Percentiles rank a stretch among this genome's conserved stretches.
phyloP scores from a whole-genome alignment of 805 yeast genomes.

The Ascoidea tarda region DNA sequence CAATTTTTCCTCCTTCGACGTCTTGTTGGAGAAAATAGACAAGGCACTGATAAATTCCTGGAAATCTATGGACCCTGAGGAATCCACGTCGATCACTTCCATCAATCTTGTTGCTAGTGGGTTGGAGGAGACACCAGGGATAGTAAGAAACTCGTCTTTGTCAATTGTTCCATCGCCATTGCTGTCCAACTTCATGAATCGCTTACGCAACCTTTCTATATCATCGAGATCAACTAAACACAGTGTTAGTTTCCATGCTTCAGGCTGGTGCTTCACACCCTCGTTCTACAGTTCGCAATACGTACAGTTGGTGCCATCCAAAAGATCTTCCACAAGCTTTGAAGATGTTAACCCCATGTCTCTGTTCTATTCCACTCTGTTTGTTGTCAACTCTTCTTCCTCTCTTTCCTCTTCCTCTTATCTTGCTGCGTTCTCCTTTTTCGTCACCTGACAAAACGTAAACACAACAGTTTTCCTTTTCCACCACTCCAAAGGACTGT shows the following conservation, averaged over 20 bases:
- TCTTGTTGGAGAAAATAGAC: slow-evolving; percentile 78
- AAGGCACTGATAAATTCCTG: slow-evolving; percentile 84
- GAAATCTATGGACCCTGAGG: slow-evolving; percentile 87
- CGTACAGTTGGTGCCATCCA: slow-evolving; percentile 70
- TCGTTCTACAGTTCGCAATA: slow-evolving; percentile 4
- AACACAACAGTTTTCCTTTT: too few species aligned
- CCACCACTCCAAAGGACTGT: too few species aligned
- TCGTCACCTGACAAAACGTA: too few species aligned
- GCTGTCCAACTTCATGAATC: slow-evolving; percentile 90
- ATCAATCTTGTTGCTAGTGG: slow-evolving; percentile 84
- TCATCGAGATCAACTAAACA: background rate
- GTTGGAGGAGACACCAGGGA: slow-evolving; percentile 84
- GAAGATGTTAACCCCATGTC: slow-evolving; percentile 51
- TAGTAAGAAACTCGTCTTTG: slow-evolving; percentile 75
- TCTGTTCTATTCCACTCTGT: background rate
- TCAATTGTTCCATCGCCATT: slow-evolving; percentile 91
- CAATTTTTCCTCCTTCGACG: slow-evolving; percentile 68
- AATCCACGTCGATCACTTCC: slow-evolving; percentile 90
- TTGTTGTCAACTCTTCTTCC: slow-evolving; percentile 11
- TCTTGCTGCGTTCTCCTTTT: slow-evolving; percentile 3
- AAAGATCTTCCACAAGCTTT: slow-evolving; percentile 47
- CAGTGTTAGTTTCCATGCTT: background rate
- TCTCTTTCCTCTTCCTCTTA: slow-evolving; percentile 11
- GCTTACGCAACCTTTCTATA: slow-evolving; percentile 7
- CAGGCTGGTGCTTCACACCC: background rate